Percentiles rank a stretch among this genome's conserved stretches.
Conservation (phyloP, 1,139 yeast genomes). For the Pneumocystis jirovecii region DNA sequence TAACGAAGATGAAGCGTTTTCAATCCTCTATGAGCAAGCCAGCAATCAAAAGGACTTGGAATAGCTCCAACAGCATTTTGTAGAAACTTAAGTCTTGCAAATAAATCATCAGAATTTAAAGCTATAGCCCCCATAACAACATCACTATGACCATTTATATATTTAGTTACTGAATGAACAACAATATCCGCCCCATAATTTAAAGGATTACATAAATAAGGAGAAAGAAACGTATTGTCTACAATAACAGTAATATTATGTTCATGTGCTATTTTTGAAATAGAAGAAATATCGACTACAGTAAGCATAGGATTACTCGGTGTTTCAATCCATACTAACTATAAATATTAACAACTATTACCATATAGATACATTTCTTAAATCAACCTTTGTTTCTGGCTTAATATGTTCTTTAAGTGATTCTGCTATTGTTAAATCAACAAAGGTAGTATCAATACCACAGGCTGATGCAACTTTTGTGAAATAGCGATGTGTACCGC, state of each 20-base stretch:
- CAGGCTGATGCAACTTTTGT: conserved; percentile 55
- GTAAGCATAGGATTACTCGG: conserved; percentile 80
- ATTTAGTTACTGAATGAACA: conserved; percentile 79
- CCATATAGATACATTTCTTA: conserved; percentile 1
- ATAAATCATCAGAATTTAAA: conserved; percentile 43
- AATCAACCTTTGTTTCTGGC: not conserved
- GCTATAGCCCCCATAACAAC: conserved; percentile 32
- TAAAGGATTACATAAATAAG: conserved; percentile 58
- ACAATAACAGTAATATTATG: conserved; percentile 26
- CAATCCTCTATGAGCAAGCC: conserved; percentile 80
- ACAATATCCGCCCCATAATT: conserved; percentile 74
- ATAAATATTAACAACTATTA: conserved; percentile 13
- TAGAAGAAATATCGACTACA: conserved; percentile 54
- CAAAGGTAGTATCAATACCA: conserved; percentile 43
- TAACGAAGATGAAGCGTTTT: conserved; percentile 76
- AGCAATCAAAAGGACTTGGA: conserved; percentile 80
- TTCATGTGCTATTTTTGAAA: conserved; percentile 34
- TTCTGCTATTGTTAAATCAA: conserved; percentile 51
- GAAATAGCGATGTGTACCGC: conserved; percentile 86
- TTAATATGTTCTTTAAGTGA: conserved; percentile 20
- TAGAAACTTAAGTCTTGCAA: conserved; percentile 48
- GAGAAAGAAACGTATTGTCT: conserved; percentile 69
- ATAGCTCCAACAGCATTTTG: conserved; percentile 83
- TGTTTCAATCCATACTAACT: conserved; percentile 75
- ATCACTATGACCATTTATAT: conserved; percentile 85